Conservation (phyloP, 2,329 filamentous ascomycete species). For the Diplodia scrobiculata region DNA sequence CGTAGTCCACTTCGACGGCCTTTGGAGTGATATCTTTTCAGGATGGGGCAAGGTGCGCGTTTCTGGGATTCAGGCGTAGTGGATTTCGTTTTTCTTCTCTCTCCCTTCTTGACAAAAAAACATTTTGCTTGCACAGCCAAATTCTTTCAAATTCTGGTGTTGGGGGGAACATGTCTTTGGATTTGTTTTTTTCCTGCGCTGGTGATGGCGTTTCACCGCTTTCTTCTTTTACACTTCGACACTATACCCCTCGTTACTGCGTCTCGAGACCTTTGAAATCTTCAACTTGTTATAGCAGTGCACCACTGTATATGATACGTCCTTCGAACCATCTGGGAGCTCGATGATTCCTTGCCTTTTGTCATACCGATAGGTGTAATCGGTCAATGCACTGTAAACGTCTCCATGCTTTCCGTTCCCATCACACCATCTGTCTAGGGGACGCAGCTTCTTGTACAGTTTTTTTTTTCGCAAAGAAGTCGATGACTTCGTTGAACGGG, state of each 20-base stretch:
- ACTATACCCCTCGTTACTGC: not conserved
- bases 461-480: no score
- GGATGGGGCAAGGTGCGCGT: not conserved
- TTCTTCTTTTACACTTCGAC: not conserved
- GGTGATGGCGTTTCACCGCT: not conserved
- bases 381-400: no score
- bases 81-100: not conserved
- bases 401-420: no score
- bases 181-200: not conserved
- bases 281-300: not conserved
- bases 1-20: not conserved
- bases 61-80: not conserved
- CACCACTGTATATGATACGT: not conserved
- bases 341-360: no score
- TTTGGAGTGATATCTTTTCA: not conserved
- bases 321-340: not conserved
- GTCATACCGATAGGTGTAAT: no score
- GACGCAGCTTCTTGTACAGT: no score
- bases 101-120: not conserved
- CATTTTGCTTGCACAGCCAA: not conserved
- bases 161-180: not conserved
- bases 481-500: no score
- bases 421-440: no score
- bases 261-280: not conserved
- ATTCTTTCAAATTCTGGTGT: not conserved